Evolutionary conservation across 352 stramenopile species (phyloP), one percentile per base, ranked within the genome.

Genomic region (Ophiocytium majus): DNA sequence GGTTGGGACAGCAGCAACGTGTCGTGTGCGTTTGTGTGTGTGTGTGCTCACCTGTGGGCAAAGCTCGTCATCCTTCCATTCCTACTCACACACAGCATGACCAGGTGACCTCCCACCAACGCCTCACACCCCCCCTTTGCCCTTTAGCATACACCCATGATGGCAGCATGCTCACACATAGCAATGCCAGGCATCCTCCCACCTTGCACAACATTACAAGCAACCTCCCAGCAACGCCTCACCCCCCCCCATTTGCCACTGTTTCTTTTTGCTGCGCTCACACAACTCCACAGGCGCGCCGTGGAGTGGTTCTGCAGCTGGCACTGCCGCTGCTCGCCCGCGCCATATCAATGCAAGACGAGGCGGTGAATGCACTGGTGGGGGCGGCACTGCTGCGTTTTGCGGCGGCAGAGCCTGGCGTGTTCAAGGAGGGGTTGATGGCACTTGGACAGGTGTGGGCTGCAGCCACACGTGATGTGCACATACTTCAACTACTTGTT

Each of bases 261-360:
- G 28, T 71, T 71, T 71, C 28, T 23, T 71, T 71, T 23, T 23
- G 23, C 57, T 23, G 23, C 23, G 23, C 19, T 71, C 19, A n/a
- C n/a, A n/a, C n/a, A n/a, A n/a, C n/a, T n/a, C 35, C 14, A 14
- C 66, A 78, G 66, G 66, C 32, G 5, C 5, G 35, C 35, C 5
- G 35, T 14, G 14, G 66, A 17, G 66, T 17, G 35, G 66, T 78
- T 5, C 5, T 78, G 35, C 66, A 78, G 66, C 35, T 78, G 35
- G 66, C 14, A 14, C 32, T 78, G 66, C 66, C 66, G 66, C 35
- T 78, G 35, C 35, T 78, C 35, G 66, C 35, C 5, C 66, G 66
- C 35, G 66, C 35, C 32, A 17, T 78, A 17, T 10, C 17, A 14
- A 5, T 78, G 35, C 32, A 78, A 43, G 32, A 43, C 14, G 35